A percentile compares a stretch with the other conserved stretches of the same genome.
Evolutionary conservation across 768 basidiomycete species (phyloP).

Genomic region (Boletellus sp.): DNA sequence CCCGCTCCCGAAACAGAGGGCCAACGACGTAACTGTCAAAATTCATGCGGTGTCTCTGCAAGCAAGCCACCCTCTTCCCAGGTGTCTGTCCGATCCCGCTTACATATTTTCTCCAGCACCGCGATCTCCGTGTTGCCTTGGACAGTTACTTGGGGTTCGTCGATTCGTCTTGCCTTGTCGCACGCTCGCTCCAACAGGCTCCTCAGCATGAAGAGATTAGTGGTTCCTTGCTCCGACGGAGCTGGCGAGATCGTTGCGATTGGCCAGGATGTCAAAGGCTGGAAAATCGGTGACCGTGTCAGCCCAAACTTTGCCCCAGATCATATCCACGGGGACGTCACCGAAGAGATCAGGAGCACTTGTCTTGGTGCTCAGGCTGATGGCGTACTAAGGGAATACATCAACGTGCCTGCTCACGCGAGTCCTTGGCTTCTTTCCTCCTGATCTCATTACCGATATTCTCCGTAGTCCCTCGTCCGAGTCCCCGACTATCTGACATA

Average conservation of each 20-base stretch:
- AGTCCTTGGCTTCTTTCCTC: too few species aligned
- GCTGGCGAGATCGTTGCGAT: slow-evolving; percentile 55
- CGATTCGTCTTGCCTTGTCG: too few species aligned
- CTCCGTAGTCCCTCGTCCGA: too few species aligned
- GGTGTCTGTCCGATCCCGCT: too few species aligned
- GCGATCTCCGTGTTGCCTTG: too few species aligned
- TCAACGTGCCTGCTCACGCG: slow-evolving; percentile 46
- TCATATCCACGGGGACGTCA: slow-evolving; percentile 45
- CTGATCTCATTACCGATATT: too few species aligned
- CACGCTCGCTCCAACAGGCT: too few species aligned
- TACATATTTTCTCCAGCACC: too few species aligned
- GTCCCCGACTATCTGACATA: slow-evolving; percentile 57
- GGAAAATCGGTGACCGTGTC: slow-evolving; percentile 56
- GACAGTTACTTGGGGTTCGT: too few species aligned
- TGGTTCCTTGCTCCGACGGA: slow-evolving; percentile 44
- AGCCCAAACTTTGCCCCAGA: slow-evolving; percentile 50
- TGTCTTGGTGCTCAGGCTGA: slow-evolving; percentile 46
- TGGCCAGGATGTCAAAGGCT: slow-evolving; percentile 37
- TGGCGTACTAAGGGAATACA: slow-evolving; percentile 54
- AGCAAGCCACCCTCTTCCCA: too few species aligned
- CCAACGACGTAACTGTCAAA: slow-evolving; percentile 53
- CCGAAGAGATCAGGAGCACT: slow-evolving; percentile 30
- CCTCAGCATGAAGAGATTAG: slow-evolving; percentile 22
- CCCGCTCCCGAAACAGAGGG: slow-evolving; percentile 32
- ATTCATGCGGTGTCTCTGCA: slow-evolving; percentile 56